A percentile compares a stretch with the other conserved stretches of the same genome.
Conservation (phyloP, 345 rosid genomes). For the Populus euphratica region DNA sequence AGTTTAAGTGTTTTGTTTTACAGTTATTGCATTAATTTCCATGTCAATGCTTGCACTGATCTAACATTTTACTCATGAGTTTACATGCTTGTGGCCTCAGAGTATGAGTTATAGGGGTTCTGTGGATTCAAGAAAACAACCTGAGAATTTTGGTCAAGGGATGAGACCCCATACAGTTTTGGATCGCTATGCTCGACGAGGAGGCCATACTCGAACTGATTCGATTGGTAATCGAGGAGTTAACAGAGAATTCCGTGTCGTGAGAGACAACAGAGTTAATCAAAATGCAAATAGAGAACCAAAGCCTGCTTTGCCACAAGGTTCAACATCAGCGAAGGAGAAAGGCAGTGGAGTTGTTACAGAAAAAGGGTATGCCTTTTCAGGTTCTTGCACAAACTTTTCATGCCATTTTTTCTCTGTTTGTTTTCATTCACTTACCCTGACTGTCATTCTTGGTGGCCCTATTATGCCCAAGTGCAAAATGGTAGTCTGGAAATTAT, state of each 20-base stretch:
- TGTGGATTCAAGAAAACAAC: conserved; percentile 34
- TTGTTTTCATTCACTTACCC: neutral
- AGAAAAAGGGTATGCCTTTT: conserved; percentile 49
- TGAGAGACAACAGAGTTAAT: conserved; percentile 70
- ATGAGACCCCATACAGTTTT: conserved; percentile 27
- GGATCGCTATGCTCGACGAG: conserved; percentile 46
- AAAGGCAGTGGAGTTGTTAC: conserved; percentile 23
- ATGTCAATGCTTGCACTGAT: conserved; percentile 1
- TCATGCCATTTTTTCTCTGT: neutral
- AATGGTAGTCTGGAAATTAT: neutral
- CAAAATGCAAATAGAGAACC: conserved; percentile 39
- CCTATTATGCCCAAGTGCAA: no score
- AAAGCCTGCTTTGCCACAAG: conserved; percentile 38
- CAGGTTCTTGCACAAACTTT: neutral
- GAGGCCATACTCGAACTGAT: conserved; percentile 39
- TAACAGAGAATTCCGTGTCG: conserved; percentile 50
- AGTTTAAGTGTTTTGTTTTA: neutral
- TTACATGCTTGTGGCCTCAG: conserved; percentile 41
- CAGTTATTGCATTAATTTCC: neutral
- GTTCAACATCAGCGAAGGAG: conserved; percentile 29
- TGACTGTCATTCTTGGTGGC: neutral
- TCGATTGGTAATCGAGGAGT: conserved; percentile 45
- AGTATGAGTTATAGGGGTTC: conserved; percentile 33
- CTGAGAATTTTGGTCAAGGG: conserved; percentile 34
- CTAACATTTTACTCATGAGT: conserved; percentile 16